These are phyloP conservation scores for Aspergillus sp. DNA, from an alignment of 2,329 filamentous ascomycete species.

Conservation along the genomic window DNA sequence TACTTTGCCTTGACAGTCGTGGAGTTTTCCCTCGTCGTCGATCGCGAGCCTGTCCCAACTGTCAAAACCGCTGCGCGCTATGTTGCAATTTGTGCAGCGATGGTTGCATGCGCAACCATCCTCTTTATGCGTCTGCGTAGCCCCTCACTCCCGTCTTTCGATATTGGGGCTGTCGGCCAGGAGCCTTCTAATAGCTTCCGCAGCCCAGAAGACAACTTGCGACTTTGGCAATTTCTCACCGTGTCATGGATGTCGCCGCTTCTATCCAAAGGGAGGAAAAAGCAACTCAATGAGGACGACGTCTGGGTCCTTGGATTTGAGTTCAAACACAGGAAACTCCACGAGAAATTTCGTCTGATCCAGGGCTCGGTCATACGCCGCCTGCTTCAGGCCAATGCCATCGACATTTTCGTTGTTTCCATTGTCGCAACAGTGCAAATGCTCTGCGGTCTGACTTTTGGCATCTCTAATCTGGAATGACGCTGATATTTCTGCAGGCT, in stretches of 20 bases:
- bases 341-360: constrained; percentile 64
- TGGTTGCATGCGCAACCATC: constrained; percentile 45
- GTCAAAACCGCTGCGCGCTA: constrained; percentile 14
- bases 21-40: constrained; percentile 25
- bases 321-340: constrained; percentile 69
- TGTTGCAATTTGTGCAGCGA: constrained; percentile 31
- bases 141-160: constrained; percentile 42
- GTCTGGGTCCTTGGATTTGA: constrained; percentile 73
- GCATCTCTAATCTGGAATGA: not conserved
- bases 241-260: constrained; percentile 75
- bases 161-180: constrained; percentile 51
- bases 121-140: constrained; percentile 63
- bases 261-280: constrained; percentile 53
- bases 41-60: constrained; percentile 5
- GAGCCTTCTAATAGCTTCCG: constrained; percentile 52
- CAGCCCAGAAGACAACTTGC: constrained; percentile 69
- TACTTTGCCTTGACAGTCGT: constrained; percentile 25
- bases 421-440: constrained; percentile 56
- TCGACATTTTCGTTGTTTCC: constrained; percentile 64
- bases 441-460: constrained; percentile 36
- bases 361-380: constrained; percentile 62
- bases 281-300: constrained; percentile 65
- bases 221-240: constrained; percentile 72
- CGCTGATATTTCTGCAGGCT: constrained; percentile 31
- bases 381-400: constrained; percentile 64